A percentile compares a stretch with the other conserved stretches of the same genome.
These are phyloP conservation scores for Amanita phalloides DNA, from an alignment of 768 basidiomycete genomes.

Conservation along the genomic window DNA sequence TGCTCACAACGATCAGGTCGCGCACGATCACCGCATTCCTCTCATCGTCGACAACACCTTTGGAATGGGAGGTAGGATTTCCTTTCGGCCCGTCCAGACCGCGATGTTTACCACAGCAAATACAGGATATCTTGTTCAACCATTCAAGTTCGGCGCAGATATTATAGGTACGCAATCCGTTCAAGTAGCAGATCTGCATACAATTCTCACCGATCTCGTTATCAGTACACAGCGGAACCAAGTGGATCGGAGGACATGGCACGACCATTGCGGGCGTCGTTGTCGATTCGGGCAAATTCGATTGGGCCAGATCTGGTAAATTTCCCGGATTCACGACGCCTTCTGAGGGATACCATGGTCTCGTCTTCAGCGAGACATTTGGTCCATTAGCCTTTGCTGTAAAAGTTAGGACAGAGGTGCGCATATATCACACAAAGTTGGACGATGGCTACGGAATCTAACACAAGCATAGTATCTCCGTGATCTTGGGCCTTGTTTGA, in stretches of 20 bases:
- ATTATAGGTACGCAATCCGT: slow-evolving; percentile 44
- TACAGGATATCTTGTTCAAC: slow-evolving; percentile 50
- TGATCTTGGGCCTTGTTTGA: slow-evolving; percentile 54
- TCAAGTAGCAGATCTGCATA: background rate
- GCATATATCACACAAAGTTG: slow-evolving; percentile 1
- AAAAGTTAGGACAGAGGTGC: slow-evolving; percentile 46
- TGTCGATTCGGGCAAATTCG: slow-evolving; percentile 67
- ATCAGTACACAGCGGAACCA: slow-evolving; percentile 65
- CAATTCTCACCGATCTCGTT: background rate
- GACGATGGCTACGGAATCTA: background rate
- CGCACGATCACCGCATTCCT: slow-evolving; percentile 63
- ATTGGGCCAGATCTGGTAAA: slow-evolving; percentile 56
- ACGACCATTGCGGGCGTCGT: slow-evolving; percentile 72
- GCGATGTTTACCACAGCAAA: background rate
- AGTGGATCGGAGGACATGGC: slow-evolving; percentile 81
- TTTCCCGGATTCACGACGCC: slow-evolving; percentile 72
- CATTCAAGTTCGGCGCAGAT: slow-evolving; percentile 68
- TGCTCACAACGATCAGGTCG: slow-evolving; percentile 30
- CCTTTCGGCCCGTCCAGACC: slow-evolving; percentile 10
- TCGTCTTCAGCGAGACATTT: slow-evolving; percentile 57
- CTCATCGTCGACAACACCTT: slow-evolving; percentile 78
- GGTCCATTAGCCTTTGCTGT: slow-evolving; percentile 53
- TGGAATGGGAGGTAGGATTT: slow-evolving; percentile 46
- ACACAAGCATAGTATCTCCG: slow-evolving; percentile 36
- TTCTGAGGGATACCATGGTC: slow-evolving; percentile 66